A percentile compares a stretch with the other conserved stretches of the same genome.
phyloP scores from a whole-genome alignment of 768 basidiomycete species.

The Trichaptum fuscoviolaceum region DNA sequence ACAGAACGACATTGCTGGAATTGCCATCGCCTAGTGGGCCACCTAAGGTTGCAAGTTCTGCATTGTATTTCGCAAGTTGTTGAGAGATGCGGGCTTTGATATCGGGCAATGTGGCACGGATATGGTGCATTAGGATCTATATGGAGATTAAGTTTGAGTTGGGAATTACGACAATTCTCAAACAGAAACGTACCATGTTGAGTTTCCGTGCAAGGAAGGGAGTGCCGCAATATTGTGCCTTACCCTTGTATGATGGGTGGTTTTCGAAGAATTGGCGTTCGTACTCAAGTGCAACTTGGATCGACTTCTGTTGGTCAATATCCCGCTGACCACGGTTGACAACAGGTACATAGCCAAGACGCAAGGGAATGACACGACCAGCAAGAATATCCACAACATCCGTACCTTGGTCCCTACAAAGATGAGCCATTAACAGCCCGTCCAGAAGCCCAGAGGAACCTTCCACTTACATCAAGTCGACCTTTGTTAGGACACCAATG shows the following conservation, averaged over 20 bases:
- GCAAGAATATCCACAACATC: constrained; percentile 99
- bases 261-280: constrained; percentile 94
- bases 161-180: neutral
- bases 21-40: constrained; percentile 81
- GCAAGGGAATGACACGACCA: constrained; percentile 91
- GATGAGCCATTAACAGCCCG: neutral
- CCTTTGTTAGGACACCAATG: constrained; percentile 97
- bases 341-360: constrained; percentile 96
- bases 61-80: constrained; percentile 83
- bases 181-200: constrained; percentile 60
- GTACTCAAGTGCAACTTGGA: constrained; percentile 77
- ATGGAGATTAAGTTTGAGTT: neutral
- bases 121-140: constrained; percentile 99
- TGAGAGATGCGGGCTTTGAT: constrained; percentile 94
- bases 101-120: constrained; percentile 94
- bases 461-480: constrained; percentile 86
- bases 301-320: constrained; percentile 86
- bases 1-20: constrained; percentile 87
- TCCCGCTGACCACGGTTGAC: constrained; percentile 98
- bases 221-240: constrained; percentile 95
- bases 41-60: constrained; percentile 79
- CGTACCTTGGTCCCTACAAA: constrained; percentile 87
- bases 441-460: neutral
- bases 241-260: constrained; percentile 88
- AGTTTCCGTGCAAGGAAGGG: constrained; percentile 94